A percentile compares a stretch with the other conserved stretches of the same genome.
These are phyloP conservation scores for Diaporthe sp. DNA, from an alignment of 2,329 filamentous ascomycete genomes.

Conservation along the genomic window DNA sequence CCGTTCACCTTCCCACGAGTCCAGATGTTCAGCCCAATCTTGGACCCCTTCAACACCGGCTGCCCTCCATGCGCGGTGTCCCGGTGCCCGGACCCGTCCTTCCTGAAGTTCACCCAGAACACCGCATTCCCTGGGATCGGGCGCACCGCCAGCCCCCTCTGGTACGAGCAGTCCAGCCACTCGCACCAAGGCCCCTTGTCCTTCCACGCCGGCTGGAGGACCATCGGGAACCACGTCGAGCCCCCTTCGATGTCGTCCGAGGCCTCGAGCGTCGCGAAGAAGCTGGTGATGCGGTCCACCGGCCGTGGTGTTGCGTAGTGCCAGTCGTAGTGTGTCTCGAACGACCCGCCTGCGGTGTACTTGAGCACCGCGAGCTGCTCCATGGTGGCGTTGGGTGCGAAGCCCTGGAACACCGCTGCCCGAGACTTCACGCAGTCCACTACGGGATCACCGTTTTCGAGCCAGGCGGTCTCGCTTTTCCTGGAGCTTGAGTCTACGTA, in stretches of 20 bases:
- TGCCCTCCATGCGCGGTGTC: constrained; percentile 69
- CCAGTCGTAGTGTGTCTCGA: constrained; percentile 32
- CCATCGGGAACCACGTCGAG: constrained; percentile 39
- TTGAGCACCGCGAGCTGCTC: constrained; percentile 32
- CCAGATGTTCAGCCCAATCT: constrained; percentile 71
- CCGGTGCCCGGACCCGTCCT: constrained; percentile 62
- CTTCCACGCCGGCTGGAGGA: constrained; percentile 26
- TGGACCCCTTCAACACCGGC: constrained; percentile 63
- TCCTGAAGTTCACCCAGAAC: constrained; percentile 70
- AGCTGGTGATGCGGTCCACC: constrained; percentile 30
- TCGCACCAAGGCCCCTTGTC: constrained; percentile 23
- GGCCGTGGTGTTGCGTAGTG: constrained; percentile 5
- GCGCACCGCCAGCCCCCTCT: constrained; percentile 61
- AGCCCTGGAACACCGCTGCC: constrained; percentile 23
- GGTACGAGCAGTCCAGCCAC: constrained; percentile 35
- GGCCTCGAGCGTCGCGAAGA: constrained; percentile 31
- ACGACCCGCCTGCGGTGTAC: constrained; percentile 19
- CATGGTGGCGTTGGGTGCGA: constrained; percentile 22
- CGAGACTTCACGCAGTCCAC: constrained; percentile 23
- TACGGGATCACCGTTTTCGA: constrained; percentile 6
- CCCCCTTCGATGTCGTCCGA: constrained; percentile 25
- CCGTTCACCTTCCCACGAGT: constrained; percentile 54
- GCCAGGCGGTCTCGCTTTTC: constrained; percentile 34
- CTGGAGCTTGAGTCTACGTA: constrained; percentile 1
- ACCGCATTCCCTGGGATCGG: constrained; percentile 66